phyloP scores from a whole-genome alignment of 1,284 basidiomycete species.

The Phylloboletellus chloephorus region DNA sequence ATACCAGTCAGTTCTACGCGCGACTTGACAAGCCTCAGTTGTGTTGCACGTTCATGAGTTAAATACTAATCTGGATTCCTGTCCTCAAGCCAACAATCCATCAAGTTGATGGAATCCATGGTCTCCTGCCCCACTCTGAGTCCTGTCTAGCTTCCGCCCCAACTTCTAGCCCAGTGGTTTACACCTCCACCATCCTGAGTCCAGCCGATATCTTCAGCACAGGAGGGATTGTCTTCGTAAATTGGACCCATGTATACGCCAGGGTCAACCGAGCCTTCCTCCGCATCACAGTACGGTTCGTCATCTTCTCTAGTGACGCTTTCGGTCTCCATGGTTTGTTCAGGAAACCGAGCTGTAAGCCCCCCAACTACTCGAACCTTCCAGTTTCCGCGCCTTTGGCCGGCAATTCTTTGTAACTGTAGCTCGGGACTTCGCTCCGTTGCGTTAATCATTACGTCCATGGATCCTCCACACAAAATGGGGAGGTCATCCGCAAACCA shows the following conservation, averaged over 20 bases:
- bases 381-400: constrained; percentile 27
- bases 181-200: constrained; percentile 8
- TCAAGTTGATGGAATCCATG: neutral
- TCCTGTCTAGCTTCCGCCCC: constrained; percentile 1
- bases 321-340: constrained; percentile 13
- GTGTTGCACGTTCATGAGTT: constrained; percentile 24
- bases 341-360: constrained; percentile 4
- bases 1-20: constrained; percentile 22
- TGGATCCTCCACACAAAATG: constrained; percentile 62
- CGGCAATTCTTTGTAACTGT: constrained; percentile 17
- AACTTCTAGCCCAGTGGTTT: constrained; percentile 10
- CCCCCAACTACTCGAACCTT: constrained; percentile 19
- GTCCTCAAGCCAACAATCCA: constrained; percentile 3
- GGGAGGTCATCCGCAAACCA: constrained; percentile 64
- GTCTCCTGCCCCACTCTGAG: constrained; percentile 3
- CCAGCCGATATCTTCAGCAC: constrained; percentile 16
- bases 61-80: constrained; percentile 21
- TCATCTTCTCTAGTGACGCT: constrained; percentile 16
- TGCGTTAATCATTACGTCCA: constrained; percentile 51
- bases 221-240: constrained; percentile 7
- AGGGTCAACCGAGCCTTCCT: constrained; percentile 25
- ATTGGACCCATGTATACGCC: constrained; percentile 20
- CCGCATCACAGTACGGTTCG: constrained; percentile 14
- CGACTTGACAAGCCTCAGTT: constrained; percentile 7
- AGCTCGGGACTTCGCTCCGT: constrained; percentile 39